These are phyloP conservation scores for Nitzschia putrida DNA, from an alignment of 108 stramenopile species.

Conservation along the genomic window DNA sequence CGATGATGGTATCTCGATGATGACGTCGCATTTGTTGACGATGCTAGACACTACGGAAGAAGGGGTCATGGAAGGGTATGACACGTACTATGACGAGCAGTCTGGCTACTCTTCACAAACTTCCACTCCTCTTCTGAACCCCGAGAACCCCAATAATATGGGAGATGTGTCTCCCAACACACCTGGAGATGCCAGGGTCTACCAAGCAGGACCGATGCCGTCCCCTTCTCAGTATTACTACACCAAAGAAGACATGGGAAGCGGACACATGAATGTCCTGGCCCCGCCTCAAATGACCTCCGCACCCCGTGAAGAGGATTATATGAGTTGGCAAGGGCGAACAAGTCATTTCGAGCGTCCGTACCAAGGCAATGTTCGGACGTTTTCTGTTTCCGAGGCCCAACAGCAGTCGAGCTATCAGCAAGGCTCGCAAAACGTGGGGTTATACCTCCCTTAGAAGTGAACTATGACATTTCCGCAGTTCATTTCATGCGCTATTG, in stretches of 20 bases:
- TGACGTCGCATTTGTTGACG: constrained; percentile 82
- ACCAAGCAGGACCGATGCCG: background rate
- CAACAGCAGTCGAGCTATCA: constrained; percentile 13
- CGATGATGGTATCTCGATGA: constrained; percentile 80
- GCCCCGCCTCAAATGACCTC: background rate
- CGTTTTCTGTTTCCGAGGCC: constrained; percentile 21
- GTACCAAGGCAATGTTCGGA: constrained; percentile 25
- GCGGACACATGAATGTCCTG: constrained; percentile 5
- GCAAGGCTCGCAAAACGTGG: constrained; percentile 31
- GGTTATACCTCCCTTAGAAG: constrained; percentile 33
- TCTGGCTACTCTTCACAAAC: constrained; percentile 8
- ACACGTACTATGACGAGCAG: constrained; percentile 26
- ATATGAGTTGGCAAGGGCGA: constrained; percentile 28
- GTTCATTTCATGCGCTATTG: constrained; percentile 9
- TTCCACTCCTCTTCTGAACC: constrained; percentile 13
- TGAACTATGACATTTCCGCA: background rate
- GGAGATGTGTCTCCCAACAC: constrained; percentile 10
- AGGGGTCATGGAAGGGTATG: constrained; percentile 23
- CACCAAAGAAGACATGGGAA: background rate
- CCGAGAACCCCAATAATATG: background rate
- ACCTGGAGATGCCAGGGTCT: constrained; percentile 5
- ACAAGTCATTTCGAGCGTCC: constrained; percentile 1
- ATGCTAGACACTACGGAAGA: constrained; percentile 83
- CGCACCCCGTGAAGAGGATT: background rate
- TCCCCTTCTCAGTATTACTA: constrained; percentile 5